Conservation (phyloP, 768 basidiomycete species). For the Boletus rex-veris region DNA sequence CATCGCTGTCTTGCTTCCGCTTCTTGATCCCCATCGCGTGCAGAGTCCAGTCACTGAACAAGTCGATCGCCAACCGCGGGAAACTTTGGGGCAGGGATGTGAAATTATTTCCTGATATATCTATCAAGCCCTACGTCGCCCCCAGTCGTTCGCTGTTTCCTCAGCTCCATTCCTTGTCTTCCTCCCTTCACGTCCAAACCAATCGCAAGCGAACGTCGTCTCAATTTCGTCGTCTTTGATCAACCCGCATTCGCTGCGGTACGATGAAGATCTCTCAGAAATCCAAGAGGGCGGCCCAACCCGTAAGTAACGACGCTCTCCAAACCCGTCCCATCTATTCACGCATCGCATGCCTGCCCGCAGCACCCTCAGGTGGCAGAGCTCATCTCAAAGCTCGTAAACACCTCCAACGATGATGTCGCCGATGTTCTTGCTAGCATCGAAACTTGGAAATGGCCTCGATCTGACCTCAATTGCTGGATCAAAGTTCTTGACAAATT, state of each 20-base stretch:
- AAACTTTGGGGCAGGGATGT: slow-evolving; percentile 7
- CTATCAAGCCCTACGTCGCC: slow-evolving; percentile 19
- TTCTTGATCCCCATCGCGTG: slow-evolving; percentile 16
- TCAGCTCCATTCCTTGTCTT: slow-evolving; percentile 11
- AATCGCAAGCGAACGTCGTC: not conserved
- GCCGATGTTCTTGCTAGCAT: slow-evolving; percentile 63
- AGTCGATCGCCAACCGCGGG: not conserved
- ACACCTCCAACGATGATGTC: slow-evolving; percentile 69
- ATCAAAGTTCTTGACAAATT: slow-evolving; percentile 94
- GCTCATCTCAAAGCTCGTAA: slow-evolving; percentile 68
- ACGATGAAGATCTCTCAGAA: slow-evolving; percentile 86
- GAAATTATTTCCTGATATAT: slow-evolving; percentile 35
- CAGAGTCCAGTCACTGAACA: too few species aligned
- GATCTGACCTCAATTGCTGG: slow-evolving; percentile 97
- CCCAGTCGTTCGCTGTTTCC: slow-evolving; percentile 5
- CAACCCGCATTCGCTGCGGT: slow-evolving; percentile 48
- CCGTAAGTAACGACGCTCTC: slow-evolving; percentile 47
- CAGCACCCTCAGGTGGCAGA: slow-evolving; percentile 79
- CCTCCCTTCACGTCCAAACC: slow-evolving; percentile 8
- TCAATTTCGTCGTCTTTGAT: slow-evolving; percentile 9
- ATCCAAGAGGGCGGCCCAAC: slow-evolving; percentile 76
- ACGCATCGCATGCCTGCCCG: slow-evolving; percentile 6
- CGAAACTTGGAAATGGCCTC: slow-evolving; percentile 88
- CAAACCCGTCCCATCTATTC: slow-evolving; percentile 1
- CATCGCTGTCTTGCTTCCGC: slow-evolving; percentile 17